Evolutionary conservation across 2,329 filamentous ascomycete species (phyloP), one percentile per base, ranked within the genome.

Genomic region (Scytalidium lignicola): DNA sequence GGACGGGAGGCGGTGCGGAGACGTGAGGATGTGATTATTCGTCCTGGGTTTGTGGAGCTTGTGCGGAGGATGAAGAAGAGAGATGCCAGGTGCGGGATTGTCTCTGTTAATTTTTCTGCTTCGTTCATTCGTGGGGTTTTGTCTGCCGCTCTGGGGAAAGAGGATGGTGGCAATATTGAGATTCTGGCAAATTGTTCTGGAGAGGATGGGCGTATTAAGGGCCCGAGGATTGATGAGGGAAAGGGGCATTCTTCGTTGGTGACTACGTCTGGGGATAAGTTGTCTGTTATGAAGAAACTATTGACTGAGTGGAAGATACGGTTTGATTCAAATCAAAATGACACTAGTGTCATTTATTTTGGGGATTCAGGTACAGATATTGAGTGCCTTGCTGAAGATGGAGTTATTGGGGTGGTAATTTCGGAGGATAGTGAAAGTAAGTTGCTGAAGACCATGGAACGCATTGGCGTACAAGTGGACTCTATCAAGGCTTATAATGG

Each of bases 351-450:
- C 2, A 44, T 64, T 2, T 65, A 65, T 50, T 51, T 64, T 40
- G 63, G 63, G 2, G 63, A 65, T 50, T 62, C 59, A 3, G 49
- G 49, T 8, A 63, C 60, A 22, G 63, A 65, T 44, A 45, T 65
- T 3, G 62, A 62, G 47, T 64, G 62, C 43, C 52, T 65, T 22
- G 51, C 53, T 8, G 51, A 56, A 17, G 46, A 51, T 42, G 47
- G 49, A 44, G 48, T 60, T 1, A 47, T 45, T 2, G 59, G 61
- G 7, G 51, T 64, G 46, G 52, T 61, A 6, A 51, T 63, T 9
- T 41, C 53, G 10, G 51, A 50, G 18, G 40, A 59, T 45, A 52
- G 51, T 20, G 39, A 56, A 20, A 51, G 50, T 43, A 46, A 29
- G 29, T 43, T 63, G 37, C 47, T 57, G 44, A 43, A 55, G 15